Evolutionary conservation across 2,329 filamentous ascomycete genomes (phyloP).

Genomic region (Trichophyton verrucosum): DNA sequence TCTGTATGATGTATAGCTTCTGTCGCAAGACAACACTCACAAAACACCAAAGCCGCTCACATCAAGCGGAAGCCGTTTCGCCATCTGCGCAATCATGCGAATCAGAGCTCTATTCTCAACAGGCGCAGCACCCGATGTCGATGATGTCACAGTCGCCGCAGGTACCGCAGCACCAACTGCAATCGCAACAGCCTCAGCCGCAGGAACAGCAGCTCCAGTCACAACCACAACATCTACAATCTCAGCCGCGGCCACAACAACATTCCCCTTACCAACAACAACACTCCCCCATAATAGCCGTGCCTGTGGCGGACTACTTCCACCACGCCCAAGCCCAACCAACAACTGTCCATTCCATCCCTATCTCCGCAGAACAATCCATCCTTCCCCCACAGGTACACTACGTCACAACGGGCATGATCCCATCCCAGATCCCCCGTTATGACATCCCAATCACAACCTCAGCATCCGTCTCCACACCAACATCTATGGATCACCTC

Average conservation of each 20-base stretch:
- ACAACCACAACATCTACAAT: conserved; percentile 1
- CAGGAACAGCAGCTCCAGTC: conserved; percentile 4
- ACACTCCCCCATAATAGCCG: conserved; percentile 3
- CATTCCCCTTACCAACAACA: conserved; percentile 3
- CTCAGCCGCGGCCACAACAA: neutral
- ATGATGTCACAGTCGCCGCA: conserved; percentile 1
- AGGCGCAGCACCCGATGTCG: conserved; percentile 5
- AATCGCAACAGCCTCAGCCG: neutral
- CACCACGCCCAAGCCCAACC: conserved; percentile 11
- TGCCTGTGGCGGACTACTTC: conserved; percentile 3
- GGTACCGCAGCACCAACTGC: neutral
- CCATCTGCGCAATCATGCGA: conserved; percentile 7
- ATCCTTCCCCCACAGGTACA: conserved; percentile 10
- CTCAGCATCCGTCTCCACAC: neutral
- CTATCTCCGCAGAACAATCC: conserved; percentile 6
- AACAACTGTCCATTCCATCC: conserved; percentile 8
- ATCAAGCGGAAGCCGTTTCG: conserved; percentile 11
- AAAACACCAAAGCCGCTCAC: conserved; percentile 16
- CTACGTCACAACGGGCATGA: conserved; percentile 8
- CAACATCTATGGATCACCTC: conserved; percentile 7
- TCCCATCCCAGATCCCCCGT: conserved; percentile 10
- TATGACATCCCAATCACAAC: conserved; percentile 8
- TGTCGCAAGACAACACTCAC: conserved; percentile 17
- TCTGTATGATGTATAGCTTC: conserved; percentile 11
- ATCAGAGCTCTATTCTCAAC: conserved; percentile 11